These are phyloP conservation scores for Aegilops umbellulata DNA, from an alignment of 176 grass and related monocot genomes.

Conservation along the genomic window DNA sequence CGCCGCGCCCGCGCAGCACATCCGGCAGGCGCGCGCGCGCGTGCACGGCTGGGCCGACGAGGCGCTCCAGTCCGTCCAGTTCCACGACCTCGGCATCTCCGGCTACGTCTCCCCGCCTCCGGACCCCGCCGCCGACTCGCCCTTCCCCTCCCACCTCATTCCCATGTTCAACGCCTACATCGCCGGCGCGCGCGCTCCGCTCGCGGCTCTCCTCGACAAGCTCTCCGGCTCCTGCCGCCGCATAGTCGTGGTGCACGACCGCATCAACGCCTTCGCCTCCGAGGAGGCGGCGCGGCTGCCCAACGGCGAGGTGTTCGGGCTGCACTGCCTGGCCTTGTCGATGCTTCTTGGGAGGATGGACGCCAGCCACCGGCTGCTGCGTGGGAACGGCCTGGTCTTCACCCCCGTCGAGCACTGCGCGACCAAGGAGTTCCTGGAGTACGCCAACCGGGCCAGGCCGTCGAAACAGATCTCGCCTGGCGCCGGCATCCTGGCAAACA, in stretches of 20 bases:
- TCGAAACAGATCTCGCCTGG: background rate
- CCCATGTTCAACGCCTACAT: constrained; percentile 17
- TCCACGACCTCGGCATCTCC: constrained; percentile 47
- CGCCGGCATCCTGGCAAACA: constrained; percentile 31
- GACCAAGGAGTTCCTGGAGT: constrained; percentile 26
- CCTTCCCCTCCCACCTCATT: constrained; percentile 45
- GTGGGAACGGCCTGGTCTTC: background rate
- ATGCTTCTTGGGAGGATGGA: background rate
- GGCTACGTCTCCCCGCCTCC: constrained; percentile 36
- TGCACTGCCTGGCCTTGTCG: constrained; percentile 27
- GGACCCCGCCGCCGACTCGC: constrained; percentile 13
- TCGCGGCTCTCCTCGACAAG: constrained; percentile 24
- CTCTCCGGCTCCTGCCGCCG: constrained; percentile 31
- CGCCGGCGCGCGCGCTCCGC: constrained; percentile 3
- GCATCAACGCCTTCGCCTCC: constrained; percentile 30
- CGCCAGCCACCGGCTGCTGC: background rate
- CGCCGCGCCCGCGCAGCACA: constrained; percentile 42
- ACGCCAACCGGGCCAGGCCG: background rate
- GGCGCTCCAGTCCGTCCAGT: constrained; percentile 5
- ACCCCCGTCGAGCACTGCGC: background rate
- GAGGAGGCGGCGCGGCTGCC: constrained; percentile 32
- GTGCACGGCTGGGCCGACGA: constrained; percentile 2
- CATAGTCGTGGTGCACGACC: constrained; percentile 47
- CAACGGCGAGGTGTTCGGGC: constrained; percentile 38
- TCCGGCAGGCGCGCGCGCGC: constrained; percentile 32